Conservation (phyloP, 1,284 basidiomycete species). For the Athelia sp. region DNA sequence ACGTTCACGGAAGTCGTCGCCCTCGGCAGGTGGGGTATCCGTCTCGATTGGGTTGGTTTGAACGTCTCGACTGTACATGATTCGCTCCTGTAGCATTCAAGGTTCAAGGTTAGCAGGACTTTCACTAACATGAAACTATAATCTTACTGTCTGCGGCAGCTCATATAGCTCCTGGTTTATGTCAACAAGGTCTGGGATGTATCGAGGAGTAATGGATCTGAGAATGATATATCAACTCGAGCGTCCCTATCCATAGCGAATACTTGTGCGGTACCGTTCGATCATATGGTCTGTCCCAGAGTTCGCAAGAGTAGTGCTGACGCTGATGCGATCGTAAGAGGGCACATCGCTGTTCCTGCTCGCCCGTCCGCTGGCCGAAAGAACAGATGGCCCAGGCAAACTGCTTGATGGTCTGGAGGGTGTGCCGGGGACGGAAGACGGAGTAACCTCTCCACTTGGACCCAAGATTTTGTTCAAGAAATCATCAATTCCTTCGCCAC, state of each 20-base stretch:
- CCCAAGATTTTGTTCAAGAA: constrained; percentile 54
- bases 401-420: constrained; percentile 49
- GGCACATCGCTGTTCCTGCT: constrained; percentile 65
- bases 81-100: constrained; percentile 55
- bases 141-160: constrained; percentile 73
- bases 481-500: constrained; percentile 54
- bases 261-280: constrained; percentile 45
- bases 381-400: constrained; percentile 39
- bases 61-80: constrained; percentile 92
- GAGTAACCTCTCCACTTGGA: constrained; percentile 54
- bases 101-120: too few relatives aligned
- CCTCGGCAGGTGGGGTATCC: constrained; percentile 42
- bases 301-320: constrained; percentile 44
- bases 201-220: constrained; percentile 60
- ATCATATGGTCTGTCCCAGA: constrained; percentile 62
- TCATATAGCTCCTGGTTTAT: constrained; percentile 87
- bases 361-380: constrained; percentile 48
- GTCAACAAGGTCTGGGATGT: constrained; percentile 75
- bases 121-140: too few relatives aligned
- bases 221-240: constrained; percentile 1
- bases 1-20: constrained; percentile 72
- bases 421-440: constrained; percentile 66
- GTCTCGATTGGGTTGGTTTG: constrained; percentile 75
- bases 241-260: neutral
- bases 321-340: constrained; percentile 38